A percentile compares a stretch with the other conserved stretches of the same genome.
Conservation (phyloP, 441 rosid species). For the Rhodomyrtus psidioides region DNA sequence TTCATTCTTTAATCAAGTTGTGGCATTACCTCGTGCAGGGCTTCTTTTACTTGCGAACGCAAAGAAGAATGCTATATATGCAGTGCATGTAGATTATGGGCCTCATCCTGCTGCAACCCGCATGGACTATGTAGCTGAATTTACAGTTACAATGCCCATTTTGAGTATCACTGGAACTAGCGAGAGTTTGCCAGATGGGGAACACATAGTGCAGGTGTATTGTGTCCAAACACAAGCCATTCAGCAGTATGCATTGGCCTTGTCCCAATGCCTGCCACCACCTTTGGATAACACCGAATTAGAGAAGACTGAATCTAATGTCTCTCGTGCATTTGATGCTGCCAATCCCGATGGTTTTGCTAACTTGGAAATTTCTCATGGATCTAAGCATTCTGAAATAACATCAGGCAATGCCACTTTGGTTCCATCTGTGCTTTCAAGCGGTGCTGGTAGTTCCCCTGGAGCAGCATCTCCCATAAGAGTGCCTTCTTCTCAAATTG, state of each 20-base stretch:
- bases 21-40: slow-evolving; percentile 63
- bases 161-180: slow-evolving; percentile 53
- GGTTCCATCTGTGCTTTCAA: slow-evolving; percentile 10
- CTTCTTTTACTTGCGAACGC: slow-evolving; percentile 82
- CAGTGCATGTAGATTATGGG: slow-evolving; percentile 76
- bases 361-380: slow-evolving; percentile 26
- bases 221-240: slow-evolving; percentile 51
- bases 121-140: slow-evolving; percentile 87
- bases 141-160: slow-evolving; percentile 88
- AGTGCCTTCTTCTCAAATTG: slow-evolving; percentile 31
- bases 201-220: slow-evolving; percentile 41
- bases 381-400: slow-evolving; percentile 23
- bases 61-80: slow-evolving; percentile 86
- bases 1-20: slow-evolving; percentile 83
- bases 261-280: slow-evolving; percentile 46
- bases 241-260: slow-evolving; percentile 45
- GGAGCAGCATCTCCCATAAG: slow-evolving; percentile 19
- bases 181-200: slow-evolving; percentile 38
- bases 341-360: slow-evolving; percentile 19
- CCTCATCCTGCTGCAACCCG: slow-evolving; percentile 56
- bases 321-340: slow-evolving; percentile 17
- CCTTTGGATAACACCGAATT: slow-evolving; percentile 26
- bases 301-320: slow-evolving; percentile 31
- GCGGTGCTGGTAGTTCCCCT: slow-evolving; percentile 22
- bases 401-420: slow-evolving; percentile 15